Conservation (phyloP, 2,329 filamentous ascomycete species). For the Fonsecaea pedrosoi region DNA sequence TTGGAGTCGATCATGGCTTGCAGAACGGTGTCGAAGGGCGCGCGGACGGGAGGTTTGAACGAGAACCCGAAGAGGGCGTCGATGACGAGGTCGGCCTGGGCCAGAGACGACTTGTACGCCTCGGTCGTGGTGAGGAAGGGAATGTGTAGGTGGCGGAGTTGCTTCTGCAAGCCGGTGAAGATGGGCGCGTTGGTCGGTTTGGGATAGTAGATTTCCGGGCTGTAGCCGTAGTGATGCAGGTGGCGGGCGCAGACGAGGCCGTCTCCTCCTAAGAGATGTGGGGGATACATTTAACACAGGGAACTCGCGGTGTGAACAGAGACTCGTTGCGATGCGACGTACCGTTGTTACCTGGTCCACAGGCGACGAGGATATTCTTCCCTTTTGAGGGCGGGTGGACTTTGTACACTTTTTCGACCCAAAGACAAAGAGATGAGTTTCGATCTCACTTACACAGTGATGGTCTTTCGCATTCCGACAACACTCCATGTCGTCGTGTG, state of each 20-base stretch:
- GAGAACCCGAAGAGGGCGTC: slow-evolving; percentile 97
- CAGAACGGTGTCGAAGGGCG: slow-evolving; percentile 86
- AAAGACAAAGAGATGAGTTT: not conserved
- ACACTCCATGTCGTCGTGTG: not conserved
- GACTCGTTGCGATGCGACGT: slow-evolving; percentile 26
- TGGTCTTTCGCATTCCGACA: not conserved
- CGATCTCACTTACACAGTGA: not conserved
- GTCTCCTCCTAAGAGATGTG: slow-evolving; percentile 72
- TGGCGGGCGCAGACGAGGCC: slow-evolving; percentile 93
- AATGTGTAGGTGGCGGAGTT: slow-evolving; percentile 81
- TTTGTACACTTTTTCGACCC: slow-evolving; percentile 70
- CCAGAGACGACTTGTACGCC: slow-evolving; percentile 74
- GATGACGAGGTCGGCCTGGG: slow-evolving; percentile 77
- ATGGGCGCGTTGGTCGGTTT: slow-evolving; percentile 90
- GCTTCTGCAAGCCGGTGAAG: slow-evolving; percentile 83
- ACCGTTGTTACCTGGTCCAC: slow-evolving; percentile 77
- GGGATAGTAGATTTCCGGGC: slow-evolving; percentile 87
- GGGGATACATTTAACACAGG: not conserved
- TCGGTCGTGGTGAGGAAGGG: slow-evolving; percentile 70
- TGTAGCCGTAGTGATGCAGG: slow-evolving; percentile 89
- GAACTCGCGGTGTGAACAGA: not conserved
- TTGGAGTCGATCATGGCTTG: slow-evolving; percentile 72
- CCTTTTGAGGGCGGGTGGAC: slow-evolving; percentile 78
- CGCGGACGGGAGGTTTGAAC: slow-evolving; percentile 89
- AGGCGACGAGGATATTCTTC: slow-evolving; percentile 80